Base-by-base conservation (phyloP, 2,329 filamentous ascomycete species). In the Colletotrichum liriopes region DNA sequence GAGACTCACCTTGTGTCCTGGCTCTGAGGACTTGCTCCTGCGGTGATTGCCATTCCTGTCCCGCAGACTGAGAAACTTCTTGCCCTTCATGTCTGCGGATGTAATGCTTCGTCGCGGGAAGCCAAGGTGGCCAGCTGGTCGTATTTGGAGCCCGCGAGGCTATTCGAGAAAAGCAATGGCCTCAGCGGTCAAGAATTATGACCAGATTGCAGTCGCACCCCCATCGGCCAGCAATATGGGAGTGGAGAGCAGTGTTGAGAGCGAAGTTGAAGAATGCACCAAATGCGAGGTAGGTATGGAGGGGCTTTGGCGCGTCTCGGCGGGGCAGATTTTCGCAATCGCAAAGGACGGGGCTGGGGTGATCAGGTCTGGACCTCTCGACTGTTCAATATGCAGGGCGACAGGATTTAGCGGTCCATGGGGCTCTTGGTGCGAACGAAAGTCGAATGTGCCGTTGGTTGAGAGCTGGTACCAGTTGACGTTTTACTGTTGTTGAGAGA, bases 41-140 rank as follows among this genome's bases (percentile, higher is more conserved):
- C 84, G 84, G 75, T 90, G 87, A 47, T 79, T 76, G 72, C 83
- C 85, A 80, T 86, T 86, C 82, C 89, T 94, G 77, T 94, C 93
- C 75, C 92, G 89, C 76, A 92, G 86, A 81, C 90, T 93, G 72
- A 93, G 89, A 80, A 94, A 91, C 77, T 92, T 91, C 79, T 89
- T 91, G 74, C 85, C 82, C 82, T 88, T 90, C 86, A 90, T 89
- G 78, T 76, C 86, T 78, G 73, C 75, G 64, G 39, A 26, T 35
- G 32, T 54, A 12, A 26, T 35, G 45, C 43, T 61, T 29, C 59
- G 68, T 41, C 23, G 51, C 56, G 58, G 20, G 61, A 56, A 68
- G 52, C 32, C 32, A 52, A 26, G 9, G 9, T 56, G 43, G 55
- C 26, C 26, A 35, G 20, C 5, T 58, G 18, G 45, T 65, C 11